Evolutionary conservation across 164 flowering plant species (phyloP), one percentile per base, ranked within the genome.

Genomic region (Berberis vulgaris): DNA sequence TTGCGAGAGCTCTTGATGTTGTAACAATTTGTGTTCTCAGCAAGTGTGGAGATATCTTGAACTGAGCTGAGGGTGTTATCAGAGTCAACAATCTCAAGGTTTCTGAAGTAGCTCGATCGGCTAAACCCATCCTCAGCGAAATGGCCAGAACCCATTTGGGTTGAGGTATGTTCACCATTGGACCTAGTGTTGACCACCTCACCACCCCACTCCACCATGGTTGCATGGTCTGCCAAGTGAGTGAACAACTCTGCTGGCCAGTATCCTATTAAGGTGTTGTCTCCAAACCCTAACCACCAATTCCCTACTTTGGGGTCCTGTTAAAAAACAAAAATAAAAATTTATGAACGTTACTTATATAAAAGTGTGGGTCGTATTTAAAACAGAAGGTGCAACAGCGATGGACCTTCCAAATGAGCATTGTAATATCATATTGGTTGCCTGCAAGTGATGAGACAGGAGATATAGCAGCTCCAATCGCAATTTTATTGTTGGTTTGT

Each of bases 401-500:
- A 45, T 64, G 4, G 26, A 81, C 99, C 99, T 95, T 95, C 99
- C 99, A 95, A 58, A 95, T 69, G 66, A 89, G 72, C 60, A 95
- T 74, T 76, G 86, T 84, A 40, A 95, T 89, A 68, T 91, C 99
- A 59, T 78, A 95, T 72, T 95, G 99, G n/a, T 86, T 87, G 46
- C 93, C 87, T 39, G 69, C 68, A 72, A 74, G 78, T 0, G 88
- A 78, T 0, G 99, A 95, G 4, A 81, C 80, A 0, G 99, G 99
- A 60, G 99, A 95, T 43, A 95, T 95, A 5, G 99, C 92, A 8
- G 98, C 99, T 41, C 99, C 99, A 43, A 95, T 88, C 9, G 97
- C 97, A 65, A 95, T 84, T 69, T 69, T 77, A 47, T 58, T 82
- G 72, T 85, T 89, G 5, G 94, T 91, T 61, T 95, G 99, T 52